Evolutionary conservation across 2,329 filamentous ascomycete genomes (phyloP).

Genomic region (Stagonosporopsis rhizophila): DNA sequence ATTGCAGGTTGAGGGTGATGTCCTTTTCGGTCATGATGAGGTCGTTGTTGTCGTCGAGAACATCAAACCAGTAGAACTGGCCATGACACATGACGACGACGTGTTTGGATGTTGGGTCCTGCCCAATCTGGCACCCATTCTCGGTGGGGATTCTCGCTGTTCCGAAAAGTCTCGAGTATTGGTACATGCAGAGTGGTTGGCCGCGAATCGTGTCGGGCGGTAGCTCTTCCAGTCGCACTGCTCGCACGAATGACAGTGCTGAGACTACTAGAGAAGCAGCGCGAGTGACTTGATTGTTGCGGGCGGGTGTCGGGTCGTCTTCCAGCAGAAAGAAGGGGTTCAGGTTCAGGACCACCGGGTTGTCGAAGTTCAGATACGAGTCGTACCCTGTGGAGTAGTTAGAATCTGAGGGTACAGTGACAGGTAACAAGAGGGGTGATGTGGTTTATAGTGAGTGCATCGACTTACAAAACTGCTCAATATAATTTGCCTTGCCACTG

Average conservation of each 20-base stretch:
- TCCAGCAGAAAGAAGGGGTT: slow-evolving; percentile 98
- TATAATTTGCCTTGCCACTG: slow-evolving; percentile 89
- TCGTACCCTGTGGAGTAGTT: slow-evolving; percentile 77
- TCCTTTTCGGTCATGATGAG: slow-evolving; percentile 98
- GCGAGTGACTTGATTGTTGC: slow-evolving; percentile 95
- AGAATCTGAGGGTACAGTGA: neutral
- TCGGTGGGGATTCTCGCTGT: slow-evolving; percentile 94
- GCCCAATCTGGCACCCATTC: slow-evolving; percentile 92
- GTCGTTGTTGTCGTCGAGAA: slow-evolving; percentile 91
- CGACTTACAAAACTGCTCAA: slow-evolving; percentile 94
- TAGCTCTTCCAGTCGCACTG: slow-evolving; percentile 90
- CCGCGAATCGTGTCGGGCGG: slow-evolving; percentile 86
- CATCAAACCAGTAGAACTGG: slow-evolving; percentile 99
- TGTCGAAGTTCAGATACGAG: slow-evolving; percentile 97
- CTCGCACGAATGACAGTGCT: slow-evolving; percentile 88
- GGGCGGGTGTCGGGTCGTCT: slow-evolving; percentile 93
- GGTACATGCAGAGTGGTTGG: slow-evolving; percentile 94
- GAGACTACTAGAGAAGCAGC: slow-evolving; percentile 92
- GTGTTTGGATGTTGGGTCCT: slow-evolving; percentile 92
- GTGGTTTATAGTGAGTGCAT: neutral
- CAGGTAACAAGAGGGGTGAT: neutral
- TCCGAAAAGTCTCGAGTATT: slow-evolving; percentile 93
- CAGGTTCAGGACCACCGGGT: slow-evolving; percentile 94
- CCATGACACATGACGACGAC: slow-evolving; percentile 92
- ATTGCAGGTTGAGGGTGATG: slow-evolving; percentile 86